phyloP scores from a whole-genome alignment of 768 basidiomycete species.

The Phylloporus arenicola region DNA sequence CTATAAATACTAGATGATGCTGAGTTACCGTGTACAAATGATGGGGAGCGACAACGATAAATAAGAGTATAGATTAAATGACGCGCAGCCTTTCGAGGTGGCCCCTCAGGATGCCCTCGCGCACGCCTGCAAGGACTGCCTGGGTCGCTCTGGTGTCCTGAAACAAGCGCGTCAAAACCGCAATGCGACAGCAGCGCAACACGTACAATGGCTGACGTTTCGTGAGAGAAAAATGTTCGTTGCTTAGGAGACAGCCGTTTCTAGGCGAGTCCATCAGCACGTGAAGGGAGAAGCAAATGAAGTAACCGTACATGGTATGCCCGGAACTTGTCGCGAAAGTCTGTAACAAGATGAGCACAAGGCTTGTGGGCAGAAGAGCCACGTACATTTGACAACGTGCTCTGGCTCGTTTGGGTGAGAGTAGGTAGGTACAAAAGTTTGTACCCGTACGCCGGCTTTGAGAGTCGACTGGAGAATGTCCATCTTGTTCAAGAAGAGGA shows the following conservation, averaged over 20 bases:
- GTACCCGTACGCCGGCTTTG: conserved; percentile 49
- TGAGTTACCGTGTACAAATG: neutral
- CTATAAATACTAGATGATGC: neutral
- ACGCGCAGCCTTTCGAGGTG: conserved; percentile 31
- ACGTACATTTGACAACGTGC: conserved; percentile 60
- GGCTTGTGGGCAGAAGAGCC: neutral
- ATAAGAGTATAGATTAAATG: conserved; percentile 10
- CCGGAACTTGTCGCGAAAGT: conserved; percentile 66
- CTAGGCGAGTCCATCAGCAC: conserved; percentile 27
- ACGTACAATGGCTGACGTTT: conserved; percentile 67
- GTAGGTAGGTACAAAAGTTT: conserved; percentile 58
- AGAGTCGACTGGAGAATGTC: conserved; percentile 54
- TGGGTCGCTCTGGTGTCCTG: conserved; percentile 38
- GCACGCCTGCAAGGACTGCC: conserved; percentile 35
- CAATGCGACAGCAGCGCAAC: neutral
- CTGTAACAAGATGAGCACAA: conserved; percentile 28
- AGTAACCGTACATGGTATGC: conserved; percentile 49
- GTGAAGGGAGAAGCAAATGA: neutral
- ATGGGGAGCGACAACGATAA: neutral
- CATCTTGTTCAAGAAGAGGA: conserved; percentile 78
- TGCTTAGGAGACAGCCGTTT: conserved; percentile 51
- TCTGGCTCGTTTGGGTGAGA: conserved; percentile 52
- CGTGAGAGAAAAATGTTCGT: conserved; percentile 61
- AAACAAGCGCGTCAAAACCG: neutral
- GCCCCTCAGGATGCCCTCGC: conserved; percentile 35